A percentile compares a stretch with the other conserved stretches of the same genome.
phyloP scores from a whole-genome alignment of 1,284 basidiomycete species.

The Boletellus deceptivus region DNA sequence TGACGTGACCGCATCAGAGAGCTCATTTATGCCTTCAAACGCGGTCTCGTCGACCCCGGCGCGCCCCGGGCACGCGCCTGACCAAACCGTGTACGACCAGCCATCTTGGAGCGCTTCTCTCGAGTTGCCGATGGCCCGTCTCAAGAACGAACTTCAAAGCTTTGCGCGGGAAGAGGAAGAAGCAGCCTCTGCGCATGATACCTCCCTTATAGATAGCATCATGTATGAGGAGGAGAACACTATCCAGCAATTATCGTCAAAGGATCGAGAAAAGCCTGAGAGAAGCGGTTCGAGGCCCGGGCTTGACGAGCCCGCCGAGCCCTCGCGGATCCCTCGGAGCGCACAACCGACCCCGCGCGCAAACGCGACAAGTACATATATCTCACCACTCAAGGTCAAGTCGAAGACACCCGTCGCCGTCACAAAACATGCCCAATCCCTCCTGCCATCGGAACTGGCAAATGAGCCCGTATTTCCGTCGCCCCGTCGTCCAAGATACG shows the following conservation, averaged over 20 bases:
- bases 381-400: constrained; percentile 40
- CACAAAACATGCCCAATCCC: constrained; percentile 59
- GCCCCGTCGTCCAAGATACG: constrained; percentile 36
- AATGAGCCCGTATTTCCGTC: constrained; percentile 52
- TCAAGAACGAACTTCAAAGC: constrained; percentile 66
- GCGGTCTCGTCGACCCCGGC: constrained; percentile 77
- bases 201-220: constrained; percentile 23
- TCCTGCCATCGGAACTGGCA: constrained; percentile 56
- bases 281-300: constrained; percentile 41
- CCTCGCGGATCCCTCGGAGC: constrained; percentile 32
- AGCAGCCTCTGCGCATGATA: constrained; percentile 17
- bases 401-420: constrained; percentile 55
- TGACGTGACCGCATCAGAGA: constrained; percentile 54
- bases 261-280: constrained; percentile 47
- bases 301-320: constrained; percentile 47
- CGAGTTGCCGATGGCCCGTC: constrained; percentile 72
- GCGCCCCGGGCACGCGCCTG: constrained; percentile 37
- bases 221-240: constrained; percentile 36
- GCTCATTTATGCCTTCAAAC: constrained; percentile 67
- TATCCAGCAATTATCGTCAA: constrained; percentile 28
- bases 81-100: constrained; percentile 43
- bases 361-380: constrained; percentile 35
- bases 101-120: constrained; percentile 68
- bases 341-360: constrained; percentile 35
- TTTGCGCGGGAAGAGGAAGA: constrained; percentile 45